Evolutionary conservation across 2,329 filamentous ascomycete genomes (phyloP), one percentile per base, ranked within the genome.

Genomic region (Ascochyta rabiei): DNA sequence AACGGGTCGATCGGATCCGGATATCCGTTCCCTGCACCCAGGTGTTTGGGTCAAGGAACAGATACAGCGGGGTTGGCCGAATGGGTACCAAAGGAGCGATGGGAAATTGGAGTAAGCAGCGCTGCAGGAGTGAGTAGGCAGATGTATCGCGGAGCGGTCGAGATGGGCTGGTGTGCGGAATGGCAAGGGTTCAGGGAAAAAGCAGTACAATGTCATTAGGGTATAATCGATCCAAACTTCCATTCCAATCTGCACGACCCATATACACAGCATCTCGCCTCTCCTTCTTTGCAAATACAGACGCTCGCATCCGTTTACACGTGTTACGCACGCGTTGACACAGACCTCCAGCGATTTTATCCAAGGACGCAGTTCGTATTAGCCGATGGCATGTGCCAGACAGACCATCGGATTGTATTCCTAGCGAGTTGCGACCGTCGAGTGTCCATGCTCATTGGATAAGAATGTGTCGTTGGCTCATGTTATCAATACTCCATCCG

Each of bases 371-470:
- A 8, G 24, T 23, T 35, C 18, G 31, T 39, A 49, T 48, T 35
- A 54, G 45, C 51, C 51, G 51, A 54, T 54, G 21, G 34, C 51
- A 41, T 54, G 51, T 54, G 28, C 51, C 51, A 48, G 51, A 49
- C 51, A 54, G 21, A 39, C 46, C 45, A 49, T 54, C 45, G 40
- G 39, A 16, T n/a, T 39, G 21, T 39, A 8, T 23, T 31, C 19
- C 34, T 28, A n/a, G 18, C 10, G 15, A 21, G 31, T 16, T 35
- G 45, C 28, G 34, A 33, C 45, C 28, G 49, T 41, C 34, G 44
- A 43, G 37, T 39, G 26, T 34, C 23, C 50, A 38, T 53, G 31
- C 48, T 16, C 8, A 30, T 16, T 19, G n/a, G 38, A 26, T 47
- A 33, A 47, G 18, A 38, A 47, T 42, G 43, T 19, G 31, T 43